Percentiles rank a stretch among this genome's conserved stretches.
Evolutionary conservation across 23 red algal species (phyloP).

Genomic region (Chondrus crispus): DNA sequence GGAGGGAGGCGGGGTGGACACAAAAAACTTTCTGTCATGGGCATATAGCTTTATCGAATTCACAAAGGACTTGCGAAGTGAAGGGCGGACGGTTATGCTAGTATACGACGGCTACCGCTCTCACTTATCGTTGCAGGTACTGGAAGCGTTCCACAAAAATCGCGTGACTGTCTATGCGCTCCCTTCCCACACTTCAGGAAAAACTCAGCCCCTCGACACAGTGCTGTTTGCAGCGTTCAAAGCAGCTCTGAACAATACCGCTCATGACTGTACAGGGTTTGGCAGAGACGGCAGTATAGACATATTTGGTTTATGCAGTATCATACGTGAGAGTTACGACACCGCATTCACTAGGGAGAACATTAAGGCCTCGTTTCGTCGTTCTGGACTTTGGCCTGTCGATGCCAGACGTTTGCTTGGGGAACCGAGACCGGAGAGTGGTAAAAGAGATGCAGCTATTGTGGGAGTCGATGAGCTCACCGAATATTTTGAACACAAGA

Average conservation of each 20-base stretch:
- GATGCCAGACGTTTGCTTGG: neutral
- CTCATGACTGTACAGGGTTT: neutral
- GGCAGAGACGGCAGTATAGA: neutral
- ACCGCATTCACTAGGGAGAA: neutral
- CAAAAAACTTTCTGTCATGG: slow-evolving; percentile 7
- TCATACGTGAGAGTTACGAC: neutral
- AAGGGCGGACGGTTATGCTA: slow-evolving; percentile 4
- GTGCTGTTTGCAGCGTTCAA: slow-evolving; percentile 32
- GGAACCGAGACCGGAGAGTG: neutral
- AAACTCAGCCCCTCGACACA: slow-evolving; percentile 34
- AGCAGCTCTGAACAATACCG: neutral
- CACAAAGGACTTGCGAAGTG: neutral
- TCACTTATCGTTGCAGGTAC: slow-evolving; percentile 8
- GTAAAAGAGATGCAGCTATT: neutral
- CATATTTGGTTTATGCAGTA: neutral
- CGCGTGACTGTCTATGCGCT: slow-evolving; percentile 10
- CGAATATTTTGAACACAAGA: neutral
- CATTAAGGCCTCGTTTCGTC: neutral
- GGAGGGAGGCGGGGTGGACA: slow-evolving; percentile 18
- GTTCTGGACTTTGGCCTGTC: neutral
- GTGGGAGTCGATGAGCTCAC: neutral
- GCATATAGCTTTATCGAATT: neutral
- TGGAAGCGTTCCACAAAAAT: slow-evolving; percentile 4
- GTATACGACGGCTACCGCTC: slow-evolving; percentile 27
- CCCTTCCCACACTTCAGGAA: slow-evolving; percentile 32